phyloP scores from a whole-genome alignment of 495 filamentous ascomycete species.

The Thermothielavioides terrestris region DNA sequence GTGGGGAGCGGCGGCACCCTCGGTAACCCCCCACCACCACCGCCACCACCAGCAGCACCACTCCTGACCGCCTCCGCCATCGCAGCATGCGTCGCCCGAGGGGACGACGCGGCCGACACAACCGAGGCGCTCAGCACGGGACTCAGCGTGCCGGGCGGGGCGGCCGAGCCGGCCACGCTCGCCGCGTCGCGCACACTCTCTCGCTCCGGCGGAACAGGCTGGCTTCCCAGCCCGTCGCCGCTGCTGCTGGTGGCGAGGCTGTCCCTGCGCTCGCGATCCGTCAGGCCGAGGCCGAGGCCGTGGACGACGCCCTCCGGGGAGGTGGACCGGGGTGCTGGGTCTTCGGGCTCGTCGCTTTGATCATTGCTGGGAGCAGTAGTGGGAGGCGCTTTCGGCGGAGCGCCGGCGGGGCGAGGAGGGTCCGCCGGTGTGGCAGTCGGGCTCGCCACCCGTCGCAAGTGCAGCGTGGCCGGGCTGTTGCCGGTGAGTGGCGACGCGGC shows the following conservation, averaged over 20 bases:
- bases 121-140: constrained; percentile 8
- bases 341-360: too few relatives aligned
- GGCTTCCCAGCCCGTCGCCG: too few relatives aligned
- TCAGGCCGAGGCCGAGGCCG: constrained; percentile 13
- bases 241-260: constrained; percentile 5
- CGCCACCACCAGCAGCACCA: too few relatives aligned
- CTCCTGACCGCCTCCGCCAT: constrained; percentile 8
- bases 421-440: neutral
- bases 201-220: too few relatives aligned
- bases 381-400: neutral
- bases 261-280: constrained; percentile 11
- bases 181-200: constrained; percentile 7
- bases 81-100: constrained; percentile 9
- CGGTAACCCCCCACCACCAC: neutral
- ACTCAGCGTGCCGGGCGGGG: constrained; percentile 7
- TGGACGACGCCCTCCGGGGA: neutral
- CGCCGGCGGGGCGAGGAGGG: neutral
- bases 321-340: neutral
- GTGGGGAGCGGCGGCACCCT: constrained; percentile 23
- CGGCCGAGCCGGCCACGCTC: constrained; percentile 14
- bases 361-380: neutral
- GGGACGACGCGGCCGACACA: constrained; percentile 19
- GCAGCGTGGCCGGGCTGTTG: constrained; percentile 1
- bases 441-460: neutral
- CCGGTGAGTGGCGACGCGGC: constrained; percentile 17